Evolutionary conservation across 2,329 filamentous ascomycete genomes (phyloP), one percentile per base, ranked within the genome.

Genomic region (Calonectria hawksworthii): DNA sequence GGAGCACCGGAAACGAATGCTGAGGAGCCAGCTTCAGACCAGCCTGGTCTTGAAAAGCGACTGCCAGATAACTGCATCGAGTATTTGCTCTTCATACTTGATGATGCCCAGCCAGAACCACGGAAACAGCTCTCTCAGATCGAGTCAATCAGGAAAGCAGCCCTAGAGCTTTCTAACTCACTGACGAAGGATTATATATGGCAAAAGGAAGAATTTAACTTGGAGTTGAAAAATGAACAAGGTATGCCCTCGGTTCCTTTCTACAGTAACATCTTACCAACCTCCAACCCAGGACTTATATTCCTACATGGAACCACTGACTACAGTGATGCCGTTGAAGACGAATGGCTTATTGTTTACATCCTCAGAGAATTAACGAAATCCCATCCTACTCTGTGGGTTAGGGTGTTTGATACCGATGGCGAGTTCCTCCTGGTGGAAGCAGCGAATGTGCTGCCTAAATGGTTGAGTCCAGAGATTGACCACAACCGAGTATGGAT

Each of bases 281-380:
- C 14, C 54, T 51, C 11, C 10, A 21, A 41, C 8, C 63, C 51
- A 90, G 90, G 89, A 1, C 82, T 92, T 11, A 82, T 88, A n/a
- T 92, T 93, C 76, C 89, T 99, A 8, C 90, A 92, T 76, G 96
- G 96, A 26, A 88, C 89, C 67, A 97, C 95, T 0, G 94, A 96
- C 83, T 99, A 96, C 81, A 96, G 96, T 11, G 98, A 99, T 85
- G 97, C 96, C 0, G 93, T 99, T 5, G 96, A 98, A 82, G 97
- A 99, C 80, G 98, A 99, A 87, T 99, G 97, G 98, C 90, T 99
- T 8, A 93, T 99, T 74, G 96, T 99, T 26, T 98, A 96, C 85
- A 87, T 99, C 7, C 88, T 99, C 36, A 92, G 94, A 56, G 94
- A 98, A 85, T 86, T 99, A 79, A 96, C 93, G 79, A 94, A 90